Evolutionary conservation across 306 rosid genomes (phyloP).

Genomic region (Heteromeles arbutifolia): DNA sequence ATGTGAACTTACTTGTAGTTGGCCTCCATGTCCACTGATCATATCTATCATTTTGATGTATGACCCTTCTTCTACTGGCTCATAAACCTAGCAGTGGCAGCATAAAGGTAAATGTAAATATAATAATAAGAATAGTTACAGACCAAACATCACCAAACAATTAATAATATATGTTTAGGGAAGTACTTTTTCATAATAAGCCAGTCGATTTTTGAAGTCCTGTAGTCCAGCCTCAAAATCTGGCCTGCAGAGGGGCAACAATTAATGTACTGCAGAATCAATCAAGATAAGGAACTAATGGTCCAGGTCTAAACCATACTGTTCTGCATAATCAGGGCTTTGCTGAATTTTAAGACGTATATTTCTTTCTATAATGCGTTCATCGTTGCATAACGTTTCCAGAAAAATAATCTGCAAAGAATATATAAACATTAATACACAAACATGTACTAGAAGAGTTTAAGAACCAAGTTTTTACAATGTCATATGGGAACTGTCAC

Average conservation of each 20-base stretch:
- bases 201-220: constrained; percentile 81
- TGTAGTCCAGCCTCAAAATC: constrained; percentile 86
- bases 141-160: constrained; percentile 16
- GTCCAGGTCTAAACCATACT: constrained; percentile 52
- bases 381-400: constrained; percentile 95
- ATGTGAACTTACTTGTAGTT: constrained; percentile 74
- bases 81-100: constrained; percentile 60
- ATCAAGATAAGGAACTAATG: constrained; percentile 19
- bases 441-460: constrained; percentile 14
- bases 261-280: constrained; percentile 9
- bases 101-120: constrained; percentile 9
- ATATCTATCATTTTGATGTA: constrained; percentile 97
- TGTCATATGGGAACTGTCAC: constrained; percentile 14
- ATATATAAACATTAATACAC: not conserved
- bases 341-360: constrained; percentile 96
- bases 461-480: constrained; percentile 4
- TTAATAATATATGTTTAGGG: constrained; percentile 9
- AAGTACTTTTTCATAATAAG: constrained; percentile 77
- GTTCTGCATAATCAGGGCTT: constrained; percentile 99
- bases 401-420: constrained; percentile 80
- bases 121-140: not conserved
- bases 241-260: constrained; percentile 55
- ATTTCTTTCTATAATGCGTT: constrained; percentile 81
- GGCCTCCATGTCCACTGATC: constrained; percentile 98
- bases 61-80: constrained; percentile 94